Evolutionary conservation across 1,284 basidiomycete species (phyloP), one percentile per base, ranked within the genome.

Genomic region (Microbotryomycetes sp.): DNA sequence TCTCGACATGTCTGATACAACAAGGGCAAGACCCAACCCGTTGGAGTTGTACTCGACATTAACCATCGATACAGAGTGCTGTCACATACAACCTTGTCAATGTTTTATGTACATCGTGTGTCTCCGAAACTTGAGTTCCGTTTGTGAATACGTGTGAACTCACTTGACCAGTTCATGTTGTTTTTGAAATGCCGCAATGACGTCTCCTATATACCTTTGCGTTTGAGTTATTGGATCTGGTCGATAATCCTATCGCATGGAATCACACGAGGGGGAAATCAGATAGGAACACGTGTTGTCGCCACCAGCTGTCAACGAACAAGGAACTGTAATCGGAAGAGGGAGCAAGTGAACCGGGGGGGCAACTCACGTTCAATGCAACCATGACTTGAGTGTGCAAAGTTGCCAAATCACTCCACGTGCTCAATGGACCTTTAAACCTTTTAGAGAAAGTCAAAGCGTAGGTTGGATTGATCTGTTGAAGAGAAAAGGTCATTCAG

Each of bases 51-150:
- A 19, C 42, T 54, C 19, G 63, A 63, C 48, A 68, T 59, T 19
- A 73, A 57, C 56, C 64, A 69, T 1, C 65, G 62, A 30, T 71
- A 63, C n/a, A 73, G 59, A 0, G 57, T 53, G 28, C 70, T 73
- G 59, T 16, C 22, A 53, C n/a, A n/a, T n/a, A n/a, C n/a, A n/a
- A n/a, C n/a, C n/a, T n/a, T n/a, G n/a, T n/a, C n/a, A n/a, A n/a
- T n/a, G n/a, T n/a, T n/a, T n/a, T n/a, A n/a, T n/a, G n/a, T n/a
- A n/a, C n/a, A n/a, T n/a, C n/a, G n/a, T n/a, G n/a, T n/a, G n/a
- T n/a, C n/a, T n/a, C n/a, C n/a, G n/a, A n/a, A n/a, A n/a, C n/a
- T n/a, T n/a, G n/a, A n/a, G n/a, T n/a, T n/a, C n/a, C n/a, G n/a
- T n/a, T n/a, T n/a, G n/a, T n/a, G n/a, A n/a, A n/a, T n/a, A n/a